Percentiles rank a stretch among this genome's conserved stretches.
These are phyloP conservation scores for Benincasa hispida DNA, from an alignment of 306 rosid genomes.

Conservation along the genomic window DNA sequence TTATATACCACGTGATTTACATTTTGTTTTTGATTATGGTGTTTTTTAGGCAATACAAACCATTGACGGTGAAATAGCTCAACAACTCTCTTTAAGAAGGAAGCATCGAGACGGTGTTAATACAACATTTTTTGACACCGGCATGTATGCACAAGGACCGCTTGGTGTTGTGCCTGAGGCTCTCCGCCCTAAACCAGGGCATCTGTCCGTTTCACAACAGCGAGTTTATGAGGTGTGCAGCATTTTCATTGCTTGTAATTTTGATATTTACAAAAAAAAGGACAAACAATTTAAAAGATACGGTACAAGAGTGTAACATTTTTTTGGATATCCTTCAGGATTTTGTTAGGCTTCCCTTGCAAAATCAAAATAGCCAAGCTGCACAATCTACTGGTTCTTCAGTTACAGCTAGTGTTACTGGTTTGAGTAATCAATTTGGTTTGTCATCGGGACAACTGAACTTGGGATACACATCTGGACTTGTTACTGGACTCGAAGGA, in stretches of 20 bases:
- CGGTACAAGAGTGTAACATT: background rate
- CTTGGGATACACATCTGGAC: conserved; percentile 43
- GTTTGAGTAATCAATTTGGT: conserved; percentile 49
- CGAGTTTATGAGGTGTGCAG: conserved; percentile 80
- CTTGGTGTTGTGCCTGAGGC: conserved; percentile 89
- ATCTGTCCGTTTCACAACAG: conserved; percentile 74
- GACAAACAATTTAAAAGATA: background rate
- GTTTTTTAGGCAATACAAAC: conserved; percentile 64
- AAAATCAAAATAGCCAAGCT: conserved; percentile 70
- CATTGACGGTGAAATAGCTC: conserved; percentile 77
- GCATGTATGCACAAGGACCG: conserved; percentile 68
- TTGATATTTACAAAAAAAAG: background rate
- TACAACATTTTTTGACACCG: conserved; percentile 66
- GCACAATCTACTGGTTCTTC: conserved; percentile 54
- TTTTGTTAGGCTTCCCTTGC: conserved; percentile 97
- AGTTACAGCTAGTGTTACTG: conserved; percentile 33
- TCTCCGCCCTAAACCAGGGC: conserved; percentile 97
- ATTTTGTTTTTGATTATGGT: background rate
- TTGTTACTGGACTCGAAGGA: conserved; percentile 57
- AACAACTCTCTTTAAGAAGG: conserved; percentile 79
- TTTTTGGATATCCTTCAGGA: conserved; percentile 35
- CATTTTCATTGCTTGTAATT: conserved; percentile 4
- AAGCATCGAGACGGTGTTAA: conserved; percentile 79
- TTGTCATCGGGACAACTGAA: conserved; percentile 47
- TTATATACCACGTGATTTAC: background rate